phyloP scores from a whole-genome alignment of 805 yeast genomes.

The Wickerhamomyces alni region DNA sequence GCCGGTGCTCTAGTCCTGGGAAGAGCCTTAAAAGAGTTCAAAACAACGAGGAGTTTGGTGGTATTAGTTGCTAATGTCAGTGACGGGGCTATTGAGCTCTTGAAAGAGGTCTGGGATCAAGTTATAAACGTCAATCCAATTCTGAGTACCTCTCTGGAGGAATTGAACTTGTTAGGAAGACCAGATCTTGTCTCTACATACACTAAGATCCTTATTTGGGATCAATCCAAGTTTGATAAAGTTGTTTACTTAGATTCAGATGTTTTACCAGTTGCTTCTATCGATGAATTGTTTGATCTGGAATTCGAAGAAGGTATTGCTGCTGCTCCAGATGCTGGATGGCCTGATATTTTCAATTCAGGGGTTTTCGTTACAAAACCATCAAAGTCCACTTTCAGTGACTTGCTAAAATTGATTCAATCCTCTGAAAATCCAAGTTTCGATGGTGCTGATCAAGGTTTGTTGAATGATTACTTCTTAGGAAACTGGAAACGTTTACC shows the following conservation, averaged over 20 bases:
- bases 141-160: conserved; percentile 16
- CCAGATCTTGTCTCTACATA: conserved; percentile 45
- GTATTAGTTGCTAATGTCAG: conserved; percentile 11
- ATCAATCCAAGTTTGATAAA: conserved; percentile 32
- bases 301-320: conserved; percentile 18
- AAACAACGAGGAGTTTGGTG: conserved; percentile 8
- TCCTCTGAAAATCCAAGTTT: conserved; percentile 34
- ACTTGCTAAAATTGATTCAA: conserved; percentile 27
- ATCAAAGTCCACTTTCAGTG: conserved; percentile 30
- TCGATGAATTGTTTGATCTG: conserved; percentile 19
- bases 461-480: conserved; percentile 61
- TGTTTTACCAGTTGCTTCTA: conserved; percentile 38
- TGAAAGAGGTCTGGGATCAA: conserved; percentile 19
- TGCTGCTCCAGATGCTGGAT: conserved; percentile 68
- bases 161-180: conserved; percentile 32
- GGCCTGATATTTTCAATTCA: conserved; percentile 81
- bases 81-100: conserved; percentile 19
- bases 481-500: conserved; percentile 65
- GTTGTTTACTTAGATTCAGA: conserved; percentile 62
- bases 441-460: conserved; percentile 88
- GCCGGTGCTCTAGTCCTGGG: conserved; percentile 53
- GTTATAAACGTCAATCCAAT: conserved; percentile 22
- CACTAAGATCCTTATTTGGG: conserved; percentile 44
- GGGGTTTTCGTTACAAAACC: conserved; percentile 63
- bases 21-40: conserved; percentile 23